Evolutionary conservation across 306 rosid species (phyloP), one percentile per base, ranked within the genome.

Genomic region (Glycine tomentella): DNA sequence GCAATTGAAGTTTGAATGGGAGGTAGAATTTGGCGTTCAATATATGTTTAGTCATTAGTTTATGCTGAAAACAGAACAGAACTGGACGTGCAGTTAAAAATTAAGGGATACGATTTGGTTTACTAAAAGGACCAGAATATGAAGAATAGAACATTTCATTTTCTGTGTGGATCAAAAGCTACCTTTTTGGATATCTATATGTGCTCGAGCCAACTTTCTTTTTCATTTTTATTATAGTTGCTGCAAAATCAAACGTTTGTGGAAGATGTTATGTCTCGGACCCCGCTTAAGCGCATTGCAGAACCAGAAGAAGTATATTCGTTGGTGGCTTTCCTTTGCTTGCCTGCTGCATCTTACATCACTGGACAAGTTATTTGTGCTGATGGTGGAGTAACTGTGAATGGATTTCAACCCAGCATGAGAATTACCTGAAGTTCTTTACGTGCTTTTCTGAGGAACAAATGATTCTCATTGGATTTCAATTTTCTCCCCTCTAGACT

Each of bases 271-370:
- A 7, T 78, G 40, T 71, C 88, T 13, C 80, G 88, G 72, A 94
- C 96, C 6, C 97, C 94, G 0, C 68, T 89, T 7, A 56, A 83
- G 84, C 95, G 96, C 52, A 76, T 92, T 8, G 97, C 92, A 46
- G 94, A 94, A 77, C 72, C 97, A 0, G 88, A 88, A 63, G 97
- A 92, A 69, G 96, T 92, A 13, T 94, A 96, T 7, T 88, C 96
- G 0, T 59, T 94, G 94, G 98, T 89, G 56, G 87, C 87, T 17
- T 92, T 87, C 84, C 92, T 94, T 59, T 94, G 97, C 71, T 81
- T 94, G 34, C 97, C 97, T 8, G 92, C 97, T 62, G 96, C 98
- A 3, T 90, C 98, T 46, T 94, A 94, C 88, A 92, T 94, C 83
- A 90, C 97, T 42, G 94, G 97, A 70, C 98, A 94, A 69, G 84